Evolutionary conservation across 2,329 filamentous ascomycete species (phyloP).

Genomic region (Pleomassaria siparia): DNA sequence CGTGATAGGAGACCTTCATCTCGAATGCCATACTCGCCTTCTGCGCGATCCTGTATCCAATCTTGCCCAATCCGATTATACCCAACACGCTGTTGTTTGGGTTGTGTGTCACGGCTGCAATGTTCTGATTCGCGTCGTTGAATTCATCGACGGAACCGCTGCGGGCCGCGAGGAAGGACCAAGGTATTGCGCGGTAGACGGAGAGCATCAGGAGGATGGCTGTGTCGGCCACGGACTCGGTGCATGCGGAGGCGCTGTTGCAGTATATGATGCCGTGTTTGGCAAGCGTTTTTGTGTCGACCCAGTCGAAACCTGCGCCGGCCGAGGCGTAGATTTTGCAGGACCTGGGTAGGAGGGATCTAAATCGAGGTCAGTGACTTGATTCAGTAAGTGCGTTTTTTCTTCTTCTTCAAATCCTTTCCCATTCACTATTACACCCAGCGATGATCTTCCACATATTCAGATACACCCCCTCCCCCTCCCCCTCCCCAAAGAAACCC

Average conservation of each 20-base stretch:
- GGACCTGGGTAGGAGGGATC: constrained; percentile 48
- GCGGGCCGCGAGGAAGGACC: constrained; percentile 61
- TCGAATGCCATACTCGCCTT: constrained; percentile 62
- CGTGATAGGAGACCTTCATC: constrained; percentile 68
- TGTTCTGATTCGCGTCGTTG: constrained; percentile 60
- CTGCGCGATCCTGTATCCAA: constrained; percentile 54
- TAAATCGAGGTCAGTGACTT: neutral
- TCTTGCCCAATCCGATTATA: constrained; percentile 68
- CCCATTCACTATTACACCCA: too few species aligned
- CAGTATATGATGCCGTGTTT: constrained; percentile 69
- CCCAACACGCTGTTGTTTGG: constrained; percentile 63
- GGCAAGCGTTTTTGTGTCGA: constrained; percentile 61
- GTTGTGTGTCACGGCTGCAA: constrained; percentile 64
- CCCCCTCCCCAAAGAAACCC: too few species aligned
- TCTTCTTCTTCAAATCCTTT: too few species aligned
- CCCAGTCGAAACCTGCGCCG: constrained; percentile 66
- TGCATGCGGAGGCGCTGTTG: constrained; percentile 69
- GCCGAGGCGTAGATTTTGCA: constrained; percentile 62
- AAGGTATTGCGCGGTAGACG: constrained; percentile 68
- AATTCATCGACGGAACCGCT: constrained; percentile 52
- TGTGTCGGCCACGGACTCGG: constrained; percentile 73
- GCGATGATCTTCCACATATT: too few species aligned
- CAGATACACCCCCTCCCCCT: too few species aligned
- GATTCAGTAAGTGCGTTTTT: neutral
- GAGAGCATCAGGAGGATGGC: constrained; percentile 69